Conservation (phyloP, 371 early-diverging fungal genomes). For the Mucor racemosus region DNA sequence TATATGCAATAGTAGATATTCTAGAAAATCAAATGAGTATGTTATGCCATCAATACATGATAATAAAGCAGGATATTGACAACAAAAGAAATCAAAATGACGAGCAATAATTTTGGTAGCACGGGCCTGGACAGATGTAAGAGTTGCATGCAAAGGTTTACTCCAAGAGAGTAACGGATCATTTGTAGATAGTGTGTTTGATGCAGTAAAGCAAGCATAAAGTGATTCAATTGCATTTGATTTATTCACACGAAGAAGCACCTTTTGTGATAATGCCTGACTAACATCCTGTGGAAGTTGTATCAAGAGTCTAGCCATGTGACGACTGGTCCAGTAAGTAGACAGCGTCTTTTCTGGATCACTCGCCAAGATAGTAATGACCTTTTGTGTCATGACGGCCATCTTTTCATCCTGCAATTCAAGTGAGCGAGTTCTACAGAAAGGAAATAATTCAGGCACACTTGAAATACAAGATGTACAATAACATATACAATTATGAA, state of each 20-base stretch:
- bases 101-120: slow-evolving; percentile 36
- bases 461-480: slow-evolving; percentile 26
- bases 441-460: slow-evolving; percentile 28
- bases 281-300: slow-evolving; percentile 30
- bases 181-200: slow-evolving; percentile 20
- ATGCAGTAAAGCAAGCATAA: slow-evolving; percentile 33
- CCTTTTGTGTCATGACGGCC: slow-evolving; percentile 25
- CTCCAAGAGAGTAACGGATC: slow-evolving; percentile 33
- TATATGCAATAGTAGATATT: slow-evolving; percentile 36
- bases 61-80: slow-evolving; percentile 43
- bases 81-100: slow-evolving; percentile 42
- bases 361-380: slow-evolving; percentile 27
- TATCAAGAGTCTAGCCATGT: slow-evolving; percentile 31
- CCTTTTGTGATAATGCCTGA: slow-evolving; percentile 29
- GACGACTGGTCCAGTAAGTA: slow-evolving; percentile 34
- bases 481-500: slow-evolving; percentile 33
- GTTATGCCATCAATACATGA: slow-evolving; percentile 52
- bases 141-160: slow-evolving; percentile 28
- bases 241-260: slow-evolving; percentile 37
- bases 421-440: slow-evolving; percentile 21
- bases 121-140: slow-evolving; percentile 31
- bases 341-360: slow-evolving; percentile 35
- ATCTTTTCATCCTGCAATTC: slow-evolving; percentile 29
- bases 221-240: slow-evolving; percentile 41
- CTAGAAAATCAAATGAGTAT: slow-evolving; percentile 44